These are phyloP conservation scores for Mycena polygramma DNA, from an alignment of 768 basidiomycete genomes.

Conservation along the genomic window DNA sequence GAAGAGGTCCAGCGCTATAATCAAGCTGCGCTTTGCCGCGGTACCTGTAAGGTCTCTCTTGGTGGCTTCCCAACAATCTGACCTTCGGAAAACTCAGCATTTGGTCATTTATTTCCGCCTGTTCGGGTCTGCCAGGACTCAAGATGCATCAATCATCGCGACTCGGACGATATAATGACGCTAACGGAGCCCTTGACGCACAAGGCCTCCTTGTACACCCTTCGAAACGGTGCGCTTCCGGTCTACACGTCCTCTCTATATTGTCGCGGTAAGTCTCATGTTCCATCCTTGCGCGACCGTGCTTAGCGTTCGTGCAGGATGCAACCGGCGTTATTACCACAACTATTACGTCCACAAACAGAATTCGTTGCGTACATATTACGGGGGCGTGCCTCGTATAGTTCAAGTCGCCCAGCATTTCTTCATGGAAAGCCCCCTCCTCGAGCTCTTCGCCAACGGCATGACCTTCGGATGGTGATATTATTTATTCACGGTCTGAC, in stretches of 20 bases:
- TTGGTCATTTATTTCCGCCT: background rate
- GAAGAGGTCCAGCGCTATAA: background rate
- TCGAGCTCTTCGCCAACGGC: constrained; percentile 12
- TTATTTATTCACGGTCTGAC: background rate
- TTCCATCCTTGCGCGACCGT: background rate
- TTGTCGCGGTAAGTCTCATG: constrained; percentile 34
- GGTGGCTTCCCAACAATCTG: too few relatives aligned
- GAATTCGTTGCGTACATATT: constrained; percentile 9
- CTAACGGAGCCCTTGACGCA: constrained; percentile 24
- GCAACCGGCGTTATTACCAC: constrained; percentile 11
- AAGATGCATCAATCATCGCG: constrained; percentile 1
- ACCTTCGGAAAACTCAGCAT: background rate
- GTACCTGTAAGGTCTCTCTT: background rate
- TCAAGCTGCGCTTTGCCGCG: background rate
- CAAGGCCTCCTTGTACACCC: constrained; percentile 39
- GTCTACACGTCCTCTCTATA: constrained; percentile 43
- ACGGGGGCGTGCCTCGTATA: background rate
- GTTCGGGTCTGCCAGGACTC: background rate
- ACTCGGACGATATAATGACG: constrained; percentile 10
- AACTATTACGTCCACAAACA: constrained; percentile 20
- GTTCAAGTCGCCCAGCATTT: constrained; percentile 17
- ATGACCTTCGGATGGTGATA: constrained; percentile 19
- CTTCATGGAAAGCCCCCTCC: background rate
- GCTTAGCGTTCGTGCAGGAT: background rate
- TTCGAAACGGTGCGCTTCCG: constrained; percentile 41